These are phyloP conservation scores for Hypomontagnella submonticulosa DNA, from an alignment of 495 filamentous ascomycete genomes.

Conservation along the genomic window DNA sequence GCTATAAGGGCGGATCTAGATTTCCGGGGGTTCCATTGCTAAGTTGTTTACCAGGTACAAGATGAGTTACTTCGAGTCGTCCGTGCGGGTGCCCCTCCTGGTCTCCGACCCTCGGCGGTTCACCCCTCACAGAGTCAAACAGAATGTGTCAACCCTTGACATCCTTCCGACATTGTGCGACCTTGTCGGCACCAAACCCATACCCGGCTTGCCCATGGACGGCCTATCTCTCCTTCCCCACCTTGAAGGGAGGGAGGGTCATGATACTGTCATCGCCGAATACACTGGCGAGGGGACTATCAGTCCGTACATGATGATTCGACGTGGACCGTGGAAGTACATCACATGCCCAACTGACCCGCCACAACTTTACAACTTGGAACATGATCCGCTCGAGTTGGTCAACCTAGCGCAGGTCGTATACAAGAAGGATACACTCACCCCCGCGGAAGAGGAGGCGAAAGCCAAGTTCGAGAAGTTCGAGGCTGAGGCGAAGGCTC, in stretches of 20 bases:
- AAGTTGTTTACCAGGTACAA: slow-evolving; percentile 69
- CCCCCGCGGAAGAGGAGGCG: slow-evolving; percentile 55
- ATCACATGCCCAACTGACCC: slow-evolving; percentile 82
- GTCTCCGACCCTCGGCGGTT: slow-evolving; percentile 77
- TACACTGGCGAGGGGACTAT: slow-evolving; percentile 91
- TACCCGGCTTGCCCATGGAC: slow-evolving; percentile 76
- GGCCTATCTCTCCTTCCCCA: slow-evolving; percentile 78
- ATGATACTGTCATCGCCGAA: slow-evolving; percentile 84
- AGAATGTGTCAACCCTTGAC: slow-evolving; percentile 88
- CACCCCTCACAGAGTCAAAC: slow-evolving; percentile 70
- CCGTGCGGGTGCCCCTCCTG: slow-evolving; percentile 83
- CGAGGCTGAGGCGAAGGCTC: slow-evolving; percentile 68
- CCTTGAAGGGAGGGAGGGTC: slow-evolving; percentile 68
- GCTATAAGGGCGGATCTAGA: neutral
- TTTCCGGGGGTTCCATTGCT: neutral
- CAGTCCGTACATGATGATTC: slow-evolving; percentile 90
- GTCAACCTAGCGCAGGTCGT: slow-evolving; percentile 70
- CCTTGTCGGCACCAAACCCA: slow-evolving; percentile 73
- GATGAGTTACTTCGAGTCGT: slow-evolving; percentile 90
- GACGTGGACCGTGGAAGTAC: slow-evolving; percentile 83
- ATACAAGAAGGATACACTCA: slow-evolving; percentile 48
- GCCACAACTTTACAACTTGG: slow-evolving; percentile 80
- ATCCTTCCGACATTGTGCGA: slow-evolving; percentile 86
- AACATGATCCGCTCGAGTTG: slow-evolving; percentile 76
- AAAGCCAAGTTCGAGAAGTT: slow-evolving; percentile 67